Conservation (phyloP, 2,329 filamentous ascomycete genomes). For the Aureobasidium sp. region DNA sequence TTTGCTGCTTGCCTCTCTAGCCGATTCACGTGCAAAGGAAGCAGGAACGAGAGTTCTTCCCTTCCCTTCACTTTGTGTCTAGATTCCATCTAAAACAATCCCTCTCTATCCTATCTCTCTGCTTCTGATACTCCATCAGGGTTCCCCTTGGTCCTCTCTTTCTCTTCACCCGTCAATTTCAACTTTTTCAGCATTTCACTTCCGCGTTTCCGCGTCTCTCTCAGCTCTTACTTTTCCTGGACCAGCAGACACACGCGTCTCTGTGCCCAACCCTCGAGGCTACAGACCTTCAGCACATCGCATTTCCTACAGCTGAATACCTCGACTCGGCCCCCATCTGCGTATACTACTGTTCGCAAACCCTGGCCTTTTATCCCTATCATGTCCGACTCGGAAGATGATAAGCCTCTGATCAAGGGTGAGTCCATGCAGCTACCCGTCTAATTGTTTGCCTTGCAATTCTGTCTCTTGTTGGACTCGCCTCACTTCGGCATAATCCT, state of each 20-base stretch:
- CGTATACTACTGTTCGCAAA: slow-evolving; percentile 13
- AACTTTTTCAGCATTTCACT: slow-evolving; percentile 16
- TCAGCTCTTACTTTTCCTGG: slow-evolving; percentile 6
- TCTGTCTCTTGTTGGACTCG: background rate
- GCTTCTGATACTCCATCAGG: background rate
- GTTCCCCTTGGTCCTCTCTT: background rate
- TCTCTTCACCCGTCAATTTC: background rate
- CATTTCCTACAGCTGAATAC: background rate
- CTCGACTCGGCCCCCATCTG: background rate
- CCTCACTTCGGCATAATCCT: background rate
- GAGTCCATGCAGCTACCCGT: slow-evolving; percentile 26
- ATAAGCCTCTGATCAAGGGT: slow-evolving; percentile 61
- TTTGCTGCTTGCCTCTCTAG: background rate
- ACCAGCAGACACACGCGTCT: slow-evolving; percentile 3
- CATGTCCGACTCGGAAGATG: slow-evolving; percentile 69
- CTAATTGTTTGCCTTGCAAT: slow-evolving; percentile 1
- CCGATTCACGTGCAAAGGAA: background rate
- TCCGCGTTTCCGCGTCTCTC: slow-evolving; percentile 11
- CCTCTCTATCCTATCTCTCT: background rate
- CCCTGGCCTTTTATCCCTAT: slow-evolving; percentile 19
- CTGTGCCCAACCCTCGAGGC: background rate
- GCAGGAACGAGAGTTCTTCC: slow-evolving; percentile 4
- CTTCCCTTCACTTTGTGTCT: background rate
- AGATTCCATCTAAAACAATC: background rate
- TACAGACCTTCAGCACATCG: background rate